These are phyloP conservation scores for Phytophthora capsici DNA, from an alignment of 352 stramenopile genomes.

Conservation along the genomic window DNA sequence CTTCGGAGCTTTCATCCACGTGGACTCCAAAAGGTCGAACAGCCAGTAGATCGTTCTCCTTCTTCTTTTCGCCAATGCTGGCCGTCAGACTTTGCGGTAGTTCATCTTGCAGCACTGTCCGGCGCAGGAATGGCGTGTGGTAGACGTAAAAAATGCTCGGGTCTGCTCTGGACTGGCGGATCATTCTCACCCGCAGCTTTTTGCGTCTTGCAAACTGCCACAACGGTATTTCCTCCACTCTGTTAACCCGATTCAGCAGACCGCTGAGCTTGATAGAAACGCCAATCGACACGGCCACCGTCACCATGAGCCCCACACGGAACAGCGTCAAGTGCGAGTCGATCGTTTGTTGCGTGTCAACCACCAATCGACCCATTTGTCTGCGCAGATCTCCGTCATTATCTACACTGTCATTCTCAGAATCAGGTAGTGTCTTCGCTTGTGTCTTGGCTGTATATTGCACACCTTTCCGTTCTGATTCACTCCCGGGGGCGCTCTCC, in stretches of 20 bases:
- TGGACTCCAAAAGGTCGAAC: constrained; percentile 77
- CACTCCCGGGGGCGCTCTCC: not conserved
- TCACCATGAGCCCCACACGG: constrained; percentile 57
- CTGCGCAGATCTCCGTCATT: constrained; percentile 27
- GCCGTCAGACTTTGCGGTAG: constrained; percentile 40
- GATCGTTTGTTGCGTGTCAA: constrained; percentile 54
- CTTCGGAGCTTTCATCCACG: constrained; percentile 71
- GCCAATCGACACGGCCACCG: constrained; percentile 48
- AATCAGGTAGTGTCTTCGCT: not conserved
- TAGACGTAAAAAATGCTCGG: constrained; percentile 86
- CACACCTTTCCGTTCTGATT: not conserved
- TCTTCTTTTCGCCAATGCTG: constrained; percentile 5
- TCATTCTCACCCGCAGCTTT: constrained; percentile 74
- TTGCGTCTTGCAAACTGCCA: constrained; percentile 73
- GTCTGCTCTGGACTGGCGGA: constrained; percentile 67
- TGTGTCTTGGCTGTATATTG: not conserved
- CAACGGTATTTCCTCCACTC: constrained; percentile 65
- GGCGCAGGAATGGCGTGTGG: constrained; percentile 75
- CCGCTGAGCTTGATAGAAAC: constrained; percentile 62
- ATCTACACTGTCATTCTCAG: constrained; percentile 1
- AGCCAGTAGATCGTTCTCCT: constrained; percentile 52
- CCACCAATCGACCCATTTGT: constrained; percentile 41
- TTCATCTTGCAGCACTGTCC: constrained; percentile 63
- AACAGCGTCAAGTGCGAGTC: constrained; percentile 77
- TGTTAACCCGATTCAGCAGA: constrained; percentile 55